Evolutionary conservation across 352 stramenopile species (phyloP).

Genomic region (Phytophthora boehmeriae): DNA sequence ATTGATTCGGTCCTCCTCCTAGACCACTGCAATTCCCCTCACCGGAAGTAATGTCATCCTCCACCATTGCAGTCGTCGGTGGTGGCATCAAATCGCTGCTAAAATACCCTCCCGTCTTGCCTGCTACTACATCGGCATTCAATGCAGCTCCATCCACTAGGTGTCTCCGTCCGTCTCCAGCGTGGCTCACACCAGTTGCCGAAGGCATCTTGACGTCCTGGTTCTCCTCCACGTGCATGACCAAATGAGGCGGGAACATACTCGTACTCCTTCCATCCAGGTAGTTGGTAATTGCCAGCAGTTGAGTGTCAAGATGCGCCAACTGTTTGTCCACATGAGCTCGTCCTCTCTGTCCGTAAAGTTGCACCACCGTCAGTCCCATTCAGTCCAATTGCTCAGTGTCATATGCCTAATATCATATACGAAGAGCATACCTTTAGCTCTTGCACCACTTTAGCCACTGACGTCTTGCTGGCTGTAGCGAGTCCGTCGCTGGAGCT

Average conservation of each 20-base stretch:
- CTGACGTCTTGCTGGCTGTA: constrained; percentile 52
- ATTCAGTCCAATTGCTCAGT: not conserved
- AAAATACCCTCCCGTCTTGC: constrained; percentile 21
- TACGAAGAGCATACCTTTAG: constrained; percentile 48
- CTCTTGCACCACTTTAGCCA: constrained; percentile 65
- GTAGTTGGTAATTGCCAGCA: constrained; percentile 67
- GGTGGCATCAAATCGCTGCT: constrained; percentile 31
- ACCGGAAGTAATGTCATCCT: constrained; percentile 75
- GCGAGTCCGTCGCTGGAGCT: constrained; percentile 52
- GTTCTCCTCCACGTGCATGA: constrained; percentile 26
- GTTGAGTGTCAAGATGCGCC: constrained; percentile 58
- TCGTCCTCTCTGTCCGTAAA: constrained; percentile 50
- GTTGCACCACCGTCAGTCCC: not conserved
- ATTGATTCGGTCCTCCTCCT: not conserved
- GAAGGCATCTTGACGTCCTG: not conserved
- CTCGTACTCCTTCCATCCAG: constrained; percentile 47
- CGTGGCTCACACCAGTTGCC: constrained; percentile 2
- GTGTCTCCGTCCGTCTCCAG: constrained; percentile 25
- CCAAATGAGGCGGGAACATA: constrained; percentile 52
- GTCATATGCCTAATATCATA: constrained; percentile 1
- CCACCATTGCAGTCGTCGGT: constrained; percentile 48
- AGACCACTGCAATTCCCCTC: constrained; percentile 10
- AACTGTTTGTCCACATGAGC: constrained; percentile 64
- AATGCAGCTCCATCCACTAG: constrained; percentile 12
- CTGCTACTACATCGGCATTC: constrained; percentile 14